Evolutionary conservation across 2,329 filamentous ascomycete species (phyloP), one percentile per base, ranked within the genome.

Genomic region (Ophiostoma ulmi): DNA sequence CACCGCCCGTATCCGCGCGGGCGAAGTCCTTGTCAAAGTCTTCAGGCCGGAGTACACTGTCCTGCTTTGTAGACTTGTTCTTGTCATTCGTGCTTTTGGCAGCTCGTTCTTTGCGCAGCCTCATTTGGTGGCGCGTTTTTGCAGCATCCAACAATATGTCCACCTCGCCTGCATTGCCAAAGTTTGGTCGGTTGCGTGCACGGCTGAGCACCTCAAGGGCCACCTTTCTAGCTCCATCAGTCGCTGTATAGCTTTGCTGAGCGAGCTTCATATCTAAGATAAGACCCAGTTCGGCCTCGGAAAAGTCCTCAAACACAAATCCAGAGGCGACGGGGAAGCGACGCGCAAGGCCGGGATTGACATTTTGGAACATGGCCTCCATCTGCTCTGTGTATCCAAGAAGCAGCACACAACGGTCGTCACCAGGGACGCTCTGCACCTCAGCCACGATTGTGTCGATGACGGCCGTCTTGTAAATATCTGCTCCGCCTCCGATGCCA

Each of bases 361-460:
- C 86, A 41, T 90, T 88, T n/a, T 88, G 86, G 72, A 93, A 88
- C 90, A 93, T 92, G 0, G 84, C 79, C 69, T 87, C 82, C 87
- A 94, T 91, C 73, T 90, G 82, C 0, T 89, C 85, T 67, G 87
- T 83, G 78, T 93, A 93, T 0, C 91, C 91, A 0, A 92, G 80
- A 0, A 93, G 80, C 0, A 93, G 80, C 0, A 93, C 88, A 73
- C 90, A 93, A 3, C 89, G 85, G 77, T 93, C 90, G 38, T 93
- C 90, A 0, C 90, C 89, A 0, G 89, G 86, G 0, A 84, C 84
- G 72, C 85, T 90, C 72, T 93, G 90, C 0, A 93, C 85, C 74
- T 92, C 88, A 0, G 89, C 88, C 0, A 93, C 91, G 14, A 93
- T 88, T 0, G 89, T 92, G 74, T 93, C 91, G 3, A 93, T 83